Percentiles rank a stretch among this genome's conserved stretches.
phyloP scores from a whole-genome alignment of 1,139 yeast genomes.

The Pneumocystis murina region DNA sequence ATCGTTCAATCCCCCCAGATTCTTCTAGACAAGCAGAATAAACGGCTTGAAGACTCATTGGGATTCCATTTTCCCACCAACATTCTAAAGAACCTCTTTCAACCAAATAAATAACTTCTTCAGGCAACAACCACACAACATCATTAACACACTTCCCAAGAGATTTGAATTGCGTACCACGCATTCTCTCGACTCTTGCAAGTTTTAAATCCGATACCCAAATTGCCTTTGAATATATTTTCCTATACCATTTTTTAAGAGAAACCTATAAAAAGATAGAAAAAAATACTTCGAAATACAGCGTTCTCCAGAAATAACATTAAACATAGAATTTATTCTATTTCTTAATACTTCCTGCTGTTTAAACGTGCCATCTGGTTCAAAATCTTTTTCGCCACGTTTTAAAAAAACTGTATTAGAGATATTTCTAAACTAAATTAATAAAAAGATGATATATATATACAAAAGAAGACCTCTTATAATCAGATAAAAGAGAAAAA shows the following conservation, averaged over 20 bases:
- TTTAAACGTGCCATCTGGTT: constrained; percentile 58
- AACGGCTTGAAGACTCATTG: constrained; percentile 50
- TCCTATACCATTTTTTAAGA: constrained; percentile 9
- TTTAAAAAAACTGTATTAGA: constrained; percentile 39
- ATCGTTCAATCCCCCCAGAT: constrained; percentile 36
- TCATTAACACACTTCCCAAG: constrained; percentile 44
- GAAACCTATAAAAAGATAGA: constrained; percentile 10
- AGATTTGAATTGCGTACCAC: constrained; percentile 61
- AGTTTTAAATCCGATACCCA: constrained; percentile 32
- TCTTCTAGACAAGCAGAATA: constrained; percentile 38
- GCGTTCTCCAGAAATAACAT: constrained; percentile 45
- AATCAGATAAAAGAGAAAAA: neutral
- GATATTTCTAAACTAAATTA: neutral
- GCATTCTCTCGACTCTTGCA: constrained; percentile 42
- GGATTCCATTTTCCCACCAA: constrained; percentile 29
- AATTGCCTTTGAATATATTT: constrained; percentile 25
- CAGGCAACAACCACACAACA: constrained; percentile 36
- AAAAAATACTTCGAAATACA: constrained; percentile 36
- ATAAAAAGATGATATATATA: neutral
- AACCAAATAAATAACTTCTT: constrained; percentile 61
- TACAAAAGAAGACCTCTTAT: neutral
- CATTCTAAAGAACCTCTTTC: constrained; percentile 72
- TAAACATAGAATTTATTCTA: constrained; percentile 59
- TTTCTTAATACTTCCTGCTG: constrained; percentile 40
- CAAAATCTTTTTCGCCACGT: constrained; percentile 77